Base-by-base conservation (phyloP, 2,329 filamentous ascomycete species). In the Alternaria sp. region DNA sequence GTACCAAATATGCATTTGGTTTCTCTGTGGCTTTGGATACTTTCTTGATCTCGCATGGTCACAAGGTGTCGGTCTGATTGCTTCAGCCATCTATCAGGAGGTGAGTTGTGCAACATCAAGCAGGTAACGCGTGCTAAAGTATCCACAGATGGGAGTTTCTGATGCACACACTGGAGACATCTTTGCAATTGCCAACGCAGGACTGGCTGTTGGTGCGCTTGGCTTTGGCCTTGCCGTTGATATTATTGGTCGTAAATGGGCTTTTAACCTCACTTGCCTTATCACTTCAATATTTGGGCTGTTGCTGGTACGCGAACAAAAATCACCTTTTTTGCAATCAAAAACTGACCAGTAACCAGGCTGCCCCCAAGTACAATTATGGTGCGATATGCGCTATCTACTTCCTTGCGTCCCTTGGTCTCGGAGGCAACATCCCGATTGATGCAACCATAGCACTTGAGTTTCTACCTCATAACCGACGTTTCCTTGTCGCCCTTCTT, bases 1-100 rank as follows among this genome's bases (percentile, higher is more conserved):
- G 39, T 74, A 74, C 34, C 71, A 74, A 30, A 67, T 73, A 62
- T 74, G 71, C 51, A 73, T 74, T 51, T 74, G 71, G 71, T 72
- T 74, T 32, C 69, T 74, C 9, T 74, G 71, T 49, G 71, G 71
- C 14, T 74, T 74, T 44, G 71, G 71, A 20, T 74, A 74, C 49
- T 74, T 74, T 38, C 59, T 74, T 26, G 71, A 74, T 32, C 61
- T 74, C n/a, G 70, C 71, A n/a, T 74, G 71, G 71, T 57, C 70
- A 12, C 70, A 74, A 36, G 70, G 71, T 49, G 70, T 74, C 7
- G 71, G 71, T 26, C 47, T 74, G 28, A 69, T 71, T 26, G 63
- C 69, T 2, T 65, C 69, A 3, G 67, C 71, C 7, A 67, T 74
- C 30, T 74, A 74, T n/a, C 68, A 73, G 41, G 71, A 74, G 55